Evolutionary conservation across 768 basidiomycete genomes (phyloP).

Genomic region (Peribolospora kevripleyi): DNA sequence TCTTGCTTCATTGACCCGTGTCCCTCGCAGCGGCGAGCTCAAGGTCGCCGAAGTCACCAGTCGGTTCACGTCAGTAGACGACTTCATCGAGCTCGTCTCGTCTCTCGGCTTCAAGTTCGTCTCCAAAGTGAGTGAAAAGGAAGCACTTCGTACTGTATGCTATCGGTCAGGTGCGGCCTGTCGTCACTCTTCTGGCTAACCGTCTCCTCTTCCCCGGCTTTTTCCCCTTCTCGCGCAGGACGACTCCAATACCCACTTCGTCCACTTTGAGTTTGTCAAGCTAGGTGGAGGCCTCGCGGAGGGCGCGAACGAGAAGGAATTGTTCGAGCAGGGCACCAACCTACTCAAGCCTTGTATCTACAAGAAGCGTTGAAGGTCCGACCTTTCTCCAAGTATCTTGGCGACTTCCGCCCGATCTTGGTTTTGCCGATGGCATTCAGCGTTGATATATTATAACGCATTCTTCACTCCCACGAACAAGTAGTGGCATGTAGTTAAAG

Average conservation of each 20-base stretch:
- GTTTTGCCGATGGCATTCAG: too few species aligned
- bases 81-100: conserved; percentile 38
- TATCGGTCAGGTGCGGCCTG: not conserved
- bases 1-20: conserved; percentile 3
- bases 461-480: too few species aligned
- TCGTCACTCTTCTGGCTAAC: not conserved
- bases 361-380: conserved; percentile 32
- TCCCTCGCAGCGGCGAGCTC: conserved; percentile 39
- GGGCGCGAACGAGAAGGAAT: conserved; percentile 5
- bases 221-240: conserved; percentile 28
- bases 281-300: conserved; percentile 23
- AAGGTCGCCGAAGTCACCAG: conserved; percentile 77
- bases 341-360: conserved; percentile 78
- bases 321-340: conserved; percentile 36
- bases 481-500: too few species aligned
- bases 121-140: conserved; percentile 30
- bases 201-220: not conserved
- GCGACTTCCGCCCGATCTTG: too few species aligned
- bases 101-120: conserved; percentile 49
- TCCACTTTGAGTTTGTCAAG: conserved; percentile 57
- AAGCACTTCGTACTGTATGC: not conserved
- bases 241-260: conserved; percentile 59
- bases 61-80: conserved; percentile 43
- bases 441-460: too few species aligned
- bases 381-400: too few species aligned